Evolutionary conservation across 495 filamentous ascomycete genomes (phyloP).

Genomic region (Penicillium tannophilum): DNA sequence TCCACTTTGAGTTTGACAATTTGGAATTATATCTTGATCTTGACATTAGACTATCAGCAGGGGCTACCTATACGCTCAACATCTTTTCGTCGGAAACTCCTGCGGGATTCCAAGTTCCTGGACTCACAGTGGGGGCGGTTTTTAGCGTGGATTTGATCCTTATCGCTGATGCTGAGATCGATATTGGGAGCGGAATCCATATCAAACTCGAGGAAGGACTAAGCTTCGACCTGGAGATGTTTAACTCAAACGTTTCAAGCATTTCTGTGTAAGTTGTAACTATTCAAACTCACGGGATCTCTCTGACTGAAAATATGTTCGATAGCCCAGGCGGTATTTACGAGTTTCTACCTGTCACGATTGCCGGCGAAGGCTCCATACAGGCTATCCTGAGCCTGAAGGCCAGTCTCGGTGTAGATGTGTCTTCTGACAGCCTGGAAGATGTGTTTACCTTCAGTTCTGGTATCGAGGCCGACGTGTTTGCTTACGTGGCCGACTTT

Average conservation of each 20-base stretch:
- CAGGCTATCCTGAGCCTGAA: constrained; percentile 39
- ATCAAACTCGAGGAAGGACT: constrained; percentile 52
- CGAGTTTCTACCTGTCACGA: constrained; percentile 57
- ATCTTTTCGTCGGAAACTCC: constrained; percentile 48
- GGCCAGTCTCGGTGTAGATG: constrained; percentile 38
- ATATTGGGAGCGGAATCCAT: constrained; percentile 55
- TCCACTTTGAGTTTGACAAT: constrained; percentile 50
- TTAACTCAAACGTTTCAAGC: constrained; percentile 44
- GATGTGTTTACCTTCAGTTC: constrained; percentile 25
- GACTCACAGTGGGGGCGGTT: constrained; percentile 42
- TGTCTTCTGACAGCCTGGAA: constrained; percentile 21
- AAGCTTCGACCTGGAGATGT: constrained; percentile 44
- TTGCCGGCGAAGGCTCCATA: constrained; percentile 40
- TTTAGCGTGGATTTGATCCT: constrained; percentile 52
- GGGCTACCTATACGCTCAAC: constrained; percentile 51
- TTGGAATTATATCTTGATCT: constrained; percentile 56
- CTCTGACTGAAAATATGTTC: not conserved
- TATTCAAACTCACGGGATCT: not conserved
- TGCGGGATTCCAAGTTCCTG: constrained; percentile 40
- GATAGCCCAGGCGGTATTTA: constrained; percentile 52
- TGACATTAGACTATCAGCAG: constrained; percentile 43
- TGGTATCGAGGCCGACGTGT: constrained; percentile 50
- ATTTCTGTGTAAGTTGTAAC: constrained; percentile 42
- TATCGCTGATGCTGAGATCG: constrained; percentile 43
- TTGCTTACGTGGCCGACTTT: constrained; percentile 56